Evolutionary conservation across 2,329 filamentous ascomycete genomes (phyloP), one percentile per base, ranked within the genome.

Genomic region (Zarea fungicola): DNA sequence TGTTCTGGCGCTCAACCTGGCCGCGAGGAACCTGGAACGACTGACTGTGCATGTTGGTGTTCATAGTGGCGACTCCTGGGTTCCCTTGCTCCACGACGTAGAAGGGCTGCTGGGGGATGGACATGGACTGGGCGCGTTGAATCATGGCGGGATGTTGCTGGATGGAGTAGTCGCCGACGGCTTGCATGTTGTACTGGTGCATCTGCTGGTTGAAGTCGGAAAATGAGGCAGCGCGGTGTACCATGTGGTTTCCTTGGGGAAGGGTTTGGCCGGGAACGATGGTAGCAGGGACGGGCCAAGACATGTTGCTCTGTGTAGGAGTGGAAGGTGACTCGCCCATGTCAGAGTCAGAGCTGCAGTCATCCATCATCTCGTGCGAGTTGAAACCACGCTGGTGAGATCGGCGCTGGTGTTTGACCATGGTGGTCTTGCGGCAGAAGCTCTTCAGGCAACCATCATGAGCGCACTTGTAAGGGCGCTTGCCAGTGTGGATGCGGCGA

Each of bases 351-450:
- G 75, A 81, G 26, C 71, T 74, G 62, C 68, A 76, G 58, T 80
- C 76, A 56, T 78, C 77, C 35, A 74, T 60, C 6, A 65, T 61
- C 56, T 83, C 78, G 47, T 76, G 75, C 34, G 75, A 72, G 56
- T 81, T 72, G 48, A 78, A 66, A 31, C 80, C 75, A 54, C 78
- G 74, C 57, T 82, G 78, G 59, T 84, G 80, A 2, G 78, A 80
- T 22, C 79, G 72, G 45, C 80, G 71, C 60, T 84, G 79, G 60
- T 84, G 81, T 65, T 84, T 84, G 48, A 84, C 78, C 80, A 84
- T 83, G 48, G 82, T 86, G 5, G 83, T 86, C 64, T 87, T 87
- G 48, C 84, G 75, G 65, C 83, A 87, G 62, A 87, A 87, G 63
- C 83, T 85, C 66, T 84, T 85, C 29, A 76, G 63, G 60, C 82